Percentiles rank a stretch among this genome's conserved stretches.
These are phyloP conservation scores for Leccinum huronense DNA, from an alignment of 1,284 basidiomycete genomes.

Conservation along the genomic window DNA sequence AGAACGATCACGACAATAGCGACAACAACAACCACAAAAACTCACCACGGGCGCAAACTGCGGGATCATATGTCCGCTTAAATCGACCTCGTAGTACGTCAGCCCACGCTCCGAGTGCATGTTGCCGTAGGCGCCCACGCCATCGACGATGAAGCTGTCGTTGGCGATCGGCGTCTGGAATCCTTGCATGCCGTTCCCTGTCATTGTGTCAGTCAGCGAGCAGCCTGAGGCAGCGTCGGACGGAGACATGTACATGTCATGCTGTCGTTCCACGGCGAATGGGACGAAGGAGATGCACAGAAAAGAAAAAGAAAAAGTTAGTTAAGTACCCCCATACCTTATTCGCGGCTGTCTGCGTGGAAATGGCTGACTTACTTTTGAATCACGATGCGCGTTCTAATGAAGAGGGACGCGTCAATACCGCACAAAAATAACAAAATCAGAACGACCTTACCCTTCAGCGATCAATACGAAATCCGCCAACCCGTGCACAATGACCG, in stretches of 20 bases:
- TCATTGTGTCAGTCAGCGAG: slow-evolving; percentile 2
- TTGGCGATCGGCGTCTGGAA: slow-evolving; percentile 65
- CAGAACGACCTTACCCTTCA: slow-evolving; percentile 59
- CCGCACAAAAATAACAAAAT: not conserved
- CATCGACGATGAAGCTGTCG: slow-evolving; percentile 66
- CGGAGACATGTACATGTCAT: slow-evolving; percentile 59
- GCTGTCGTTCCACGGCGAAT: slow-evolving; percentile 37
- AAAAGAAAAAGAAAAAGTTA: not conserved
- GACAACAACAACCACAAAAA: slow-evolving; percentile 3
- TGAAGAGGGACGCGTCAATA: not conserved
- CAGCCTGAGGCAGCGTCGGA: not conserved
- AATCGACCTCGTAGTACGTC: slow-evolving; percentile 58
- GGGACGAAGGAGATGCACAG: not conserved
- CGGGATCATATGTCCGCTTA: slow-evolving; percentile 74
- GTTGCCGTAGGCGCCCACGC: slow-evolving; percentile 62
- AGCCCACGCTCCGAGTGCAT: slow-evolving; percentile 65
- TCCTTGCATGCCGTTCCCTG: slow-evolving; percentile 66
- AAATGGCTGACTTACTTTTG: slow-evolving; percentile 54
- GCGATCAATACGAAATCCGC: slow-evolving; percentile 71
- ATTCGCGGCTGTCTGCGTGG: not conserved
- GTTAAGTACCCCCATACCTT: not conserved
- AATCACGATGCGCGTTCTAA: slow-evolving; percentile 59
- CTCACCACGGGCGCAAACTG: slow-evolving; percentile 64
- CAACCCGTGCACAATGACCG: slow-evolving; percentile 70
- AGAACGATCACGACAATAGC: not conserved